These are phyloP conservation scores for Alternaria atra DNA, from an alignment of 2,329 filamentous ascomycete genomes.

Conservation along the genomic window DNA sequence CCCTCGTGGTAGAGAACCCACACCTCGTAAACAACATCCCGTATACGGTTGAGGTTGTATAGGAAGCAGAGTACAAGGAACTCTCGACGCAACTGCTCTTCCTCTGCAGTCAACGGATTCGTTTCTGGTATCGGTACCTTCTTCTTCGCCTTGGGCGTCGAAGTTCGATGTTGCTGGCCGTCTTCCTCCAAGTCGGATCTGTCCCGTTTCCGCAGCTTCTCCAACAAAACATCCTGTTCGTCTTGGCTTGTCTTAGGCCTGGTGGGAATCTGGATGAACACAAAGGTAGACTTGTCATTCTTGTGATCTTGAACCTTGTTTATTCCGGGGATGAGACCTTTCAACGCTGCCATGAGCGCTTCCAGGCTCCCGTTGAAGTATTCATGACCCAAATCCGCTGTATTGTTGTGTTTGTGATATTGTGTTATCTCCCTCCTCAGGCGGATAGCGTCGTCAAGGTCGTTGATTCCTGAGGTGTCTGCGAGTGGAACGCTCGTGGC, in stretches of 20 bases:
- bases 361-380: conserved; percentile 17
- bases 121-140: background rate
- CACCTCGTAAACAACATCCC: conserved; percentile 14
- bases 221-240: background rate
- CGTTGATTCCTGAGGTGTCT: conserved; percentile 21
- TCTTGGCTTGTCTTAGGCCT: background rate
- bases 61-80: conserved; percentile 29
- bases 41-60: conserved; percentile 23
- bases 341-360: conserved; percentile 8
- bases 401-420: conserved; percentile 12
- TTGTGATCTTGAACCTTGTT: conserved; percentile 1
- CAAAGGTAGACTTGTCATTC: background rate
- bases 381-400: conserved; percentile 19
- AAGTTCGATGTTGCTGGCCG: background rate
- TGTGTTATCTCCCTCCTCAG: conserved; percentile 25
- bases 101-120: conserved; percentile 11
- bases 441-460: conserved; percentile 30
- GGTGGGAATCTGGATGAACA: background rate
- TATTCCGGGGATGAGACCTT: conserved; percentile 3
- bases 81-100: conserved; percentile 19
- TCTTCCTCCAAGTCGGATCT: background rate
- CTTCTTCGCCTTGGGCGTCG: background rate
- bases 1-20: conserved; percentile 21
- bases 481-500: conserved; percentile 14
- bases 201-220: background rate